Evolutionary conservation across 2,329 filamentous ascomycete species (phyloP), one percentile per base, ranked within the genome.

Genomic region (Fragosphaeria purpurea): DNA sequence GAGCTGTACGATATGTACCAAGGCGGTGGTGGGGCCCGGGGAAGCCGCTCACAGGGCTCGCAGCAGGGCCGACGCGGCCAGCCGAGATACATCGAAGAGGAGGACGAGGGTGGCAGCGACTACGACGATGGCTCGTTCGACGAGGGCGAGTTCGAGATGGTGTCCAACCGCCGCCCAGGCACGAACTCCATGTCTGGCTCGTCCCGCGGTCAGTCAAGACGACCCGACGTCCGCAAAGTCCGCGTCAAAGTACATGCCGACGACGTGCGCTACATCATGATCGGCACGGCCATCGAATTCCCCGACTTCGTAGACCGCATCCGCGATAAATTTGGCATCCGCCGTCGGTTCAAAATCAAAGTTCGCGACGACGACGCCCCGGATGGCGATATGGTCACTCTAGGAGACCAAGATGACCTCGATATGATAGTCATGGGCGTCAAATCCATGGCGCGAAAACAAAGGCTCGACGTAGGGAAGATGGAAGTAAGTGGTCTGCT

Each of bases 381-480:
- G 1, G 75, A 84, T 50, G 42, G 86, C 4, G 91, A 97, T 62
- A 91, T 96, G 86, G 94, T 98, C 62, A 96, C 91, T 35, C 85
- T 98, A 80, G 89, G 86, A 34, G 93, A 98, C 65, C 88, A 96
- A 66, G 93, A 98, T 62, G 93, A 98, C 70, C 69, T 96, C 55
- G 90, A 97, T 47, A 86, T 96, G 81, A 82, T 88, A 33, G 75
- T 97, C 49, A 77, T 79, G 65, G 77, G 73, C 44, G 82, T 83
- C 6, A 86, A 81, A 65, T 77, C 77, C 46, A 70, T 72, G 53
- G 89, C 86, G 45, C 80, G 75, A 68, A 86, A 79, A 65, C 85
- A 91, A 63, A 79, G 82, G 60, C 75, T 77, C 55, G 90, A 95
- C 56, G 85, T 89, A 72, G 89, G 87, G 48, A 96, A 95, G 77